Conservation (phyloP, 495 filamentous ascomycete species). For the Xylaria grammica region DNA sequence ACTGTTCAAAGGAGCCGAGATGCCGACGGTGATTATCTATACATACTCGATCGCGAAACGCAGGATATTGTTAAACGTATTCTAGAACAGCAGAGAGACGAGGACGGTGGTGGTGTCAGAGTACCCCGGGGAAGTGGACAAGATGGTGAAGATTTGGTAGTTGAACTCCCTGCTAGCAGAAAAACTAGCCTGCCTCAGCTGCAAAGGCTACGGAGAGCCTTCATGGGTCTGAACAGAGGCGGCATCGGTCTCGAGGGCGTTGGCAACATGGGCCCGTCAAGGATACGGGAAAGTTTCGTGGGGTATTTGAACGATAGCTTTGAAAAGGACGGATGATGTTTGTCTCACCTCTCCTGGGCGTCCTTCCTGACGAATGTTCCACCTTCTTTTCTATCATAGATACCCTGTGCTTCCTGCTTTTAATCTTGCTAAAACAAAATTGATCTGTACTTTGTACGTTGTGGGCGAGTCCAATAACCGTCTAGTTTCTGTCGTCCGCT, state of each 20-base stretch:
- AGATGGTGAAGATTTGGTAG: constrained; percentile 45
- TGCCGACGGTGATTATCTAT: constrained; percentile 77
- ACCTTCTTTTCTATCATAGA: neutral
- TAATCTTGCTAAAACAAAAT: neutral
- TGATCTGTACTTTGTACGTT: neutral
- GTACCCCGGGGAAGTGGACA: constrained; percentile 37
- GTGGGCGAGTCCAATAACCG: too few relatives aligned
- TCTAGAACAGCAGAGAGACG: constrained; percentile 71
- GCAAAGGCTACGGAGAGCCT: constrained; percentile 84
- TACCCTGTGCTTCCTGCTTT: neutral
- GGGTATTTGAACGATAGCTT: constrained; percentile 75
- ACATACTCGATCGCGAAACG: constrained; percentile 82
- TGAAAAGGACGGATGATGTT: constrained; percentile 50
- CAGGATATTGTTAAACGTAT: constrained; percentile 81
- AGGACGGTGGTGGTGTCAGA: constrained; percentile 57
- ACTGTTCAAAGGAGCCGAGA: constrained; percentile 70
- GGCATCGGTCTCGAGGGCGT: constrained; percentile 56
- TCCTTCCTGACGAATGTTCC: neutral
- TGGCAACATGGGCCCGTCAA: constrained; percentile 50
- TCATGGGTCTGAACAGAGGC: constrained; percentile 75
- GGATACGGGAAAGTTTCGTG: constrained; percentile 72
- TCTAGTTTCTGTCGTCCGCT: too few relatives aligned
- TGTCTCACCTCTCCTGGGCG: neutral
- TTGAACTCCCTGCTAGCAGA: constrained; percentile 64
- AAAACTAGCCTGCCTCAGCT: constrained; percentile 73